Percentiles rank a stretch among this genome's conserved stretches.
Evolutionary conservation across 2,329 filamentous ascomycete species (phyloP).

Genomic region (Fusarium nodosum): DNA sequence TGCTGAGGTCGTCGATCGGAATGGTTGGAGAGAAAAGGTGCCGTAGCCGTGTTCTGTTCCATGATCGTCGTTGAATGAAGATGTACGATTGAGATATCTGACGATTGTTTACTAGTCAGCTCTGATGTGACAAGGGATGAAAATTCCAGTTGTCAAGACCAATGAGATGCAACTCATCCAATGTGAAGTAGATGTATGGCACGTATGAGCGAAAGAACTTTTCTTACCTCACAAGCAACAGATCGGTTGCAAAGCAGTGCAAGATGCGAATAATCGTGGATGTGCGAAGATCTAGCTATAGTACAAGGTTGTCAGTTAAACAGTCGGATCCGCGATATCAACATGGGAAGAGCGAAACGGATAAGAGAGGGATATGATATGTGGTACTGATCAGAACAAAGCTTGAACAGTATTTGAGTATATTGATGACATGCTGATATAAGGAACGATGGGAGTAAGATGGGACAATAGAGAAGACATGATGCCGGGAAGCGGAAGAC

Average conservation of each 20-base stretch:
- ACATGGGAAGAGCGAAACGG: background rate
- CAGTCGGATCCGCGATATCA: background rate
- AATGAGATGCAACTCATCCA: background rate
- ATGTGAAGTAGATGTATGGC: background rate
- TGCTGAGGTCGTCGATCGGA: conserved; percentile 51
- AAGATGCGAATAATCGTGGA: conserved; percentile 52
- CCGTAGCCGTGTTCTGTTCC: conserved; percentile 54
- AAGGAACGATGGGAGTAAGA: too few relatives aligned
- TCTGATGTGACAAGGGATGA: background rate
- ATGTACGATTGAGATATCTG: conserved; percentile 54
- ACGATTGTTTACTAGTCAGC: background rate
- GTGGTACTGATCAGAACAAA: background rate
- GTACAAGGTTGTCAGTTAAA: conserved; percentile 6
- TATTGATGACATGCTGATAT: too few relatives aligned
- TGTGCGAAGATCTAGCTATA: conserved; percentile 50
- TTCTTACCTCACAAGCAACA: conserved; percentile 53
- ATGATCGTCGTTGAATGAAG: conserved; percentile 52
- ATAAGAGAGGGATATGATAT: background rate
- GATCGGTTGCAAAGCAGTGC: conserved; percentile 51
- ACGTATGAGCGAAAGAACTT: background rate
- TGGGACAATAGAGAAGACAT: background rate
- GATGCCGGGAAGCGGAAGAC: background rate
- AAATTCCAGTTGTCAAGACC: background rate
- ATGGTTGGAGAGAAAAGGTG: conserved; percentile 52
- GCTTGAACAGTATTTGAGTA: too few relatives aligned